Evolutionary conservation across 208 protist genomes (phyloP).

Genomic region (Borovskyia barvae): DNA sequence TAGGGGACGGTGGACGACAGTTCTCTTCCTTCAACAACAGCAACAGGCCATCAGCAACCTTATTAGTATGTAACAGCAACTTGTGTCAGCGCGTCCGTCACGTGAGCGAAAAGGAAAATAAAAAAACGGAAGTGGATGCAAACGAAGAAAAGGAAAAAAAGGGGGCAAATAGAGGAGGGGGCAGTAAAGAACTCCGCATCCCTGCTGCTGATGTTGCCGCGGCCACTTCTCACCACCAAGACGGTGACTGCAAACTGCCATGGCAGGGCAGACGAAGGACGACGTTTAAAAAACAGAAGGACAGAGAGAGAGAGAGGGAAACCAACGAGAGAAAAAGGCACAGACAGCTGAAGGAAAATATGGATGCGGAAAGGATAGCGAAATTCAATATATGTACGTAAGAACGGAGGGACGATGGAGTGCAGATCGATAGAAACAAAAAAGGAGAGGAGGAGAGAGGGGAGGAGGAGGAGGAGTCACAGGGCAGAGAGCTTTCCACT

Average conservation of each 20-base stretch:
- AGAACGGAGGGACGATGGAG: no score
- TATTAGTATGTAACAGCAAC: not conserved
- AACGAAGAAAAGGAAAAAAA: conserved; percentile 14
- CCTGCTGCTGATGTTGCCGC: no score
- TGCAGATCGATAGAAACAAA: not conserved
- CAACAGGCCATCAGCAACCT: not conserved
- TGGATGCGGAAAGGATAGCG: no score
- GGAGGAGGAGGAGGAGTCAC: not conserved
- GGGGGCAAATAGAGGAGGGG: not conserved
- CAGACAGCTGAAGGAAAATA: no score
- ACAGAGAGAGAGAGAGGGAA: no score
- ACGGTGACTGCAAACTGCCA: not conserved
- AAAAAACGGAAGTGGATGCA: conserved; percentile 1
- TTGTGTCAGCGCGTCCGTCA: no score
- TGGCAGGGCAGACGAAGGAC: not conserved
- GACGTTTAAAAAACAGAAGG: not conserved
- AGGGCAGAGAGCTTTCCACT: not conserved
- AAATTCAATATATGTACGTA: no score
- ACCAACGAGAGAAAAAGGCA: not conserved
- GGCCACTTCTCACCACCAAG: no score
- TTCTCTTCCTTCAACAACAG: no score
- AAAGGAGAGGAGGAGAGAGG: not conserved
- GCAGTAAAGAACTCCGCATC: not conserved
- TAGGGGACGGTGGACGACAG: no score
- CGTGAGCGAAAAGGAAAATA: conserved; percentile 4